A percentile compares a stretch with the other conserved stretches of the same genome.
Evolutionary conservation across 1,139 yeast species (phyloP).

Genomic region (Pneumocystis jirovecii): DNA sequence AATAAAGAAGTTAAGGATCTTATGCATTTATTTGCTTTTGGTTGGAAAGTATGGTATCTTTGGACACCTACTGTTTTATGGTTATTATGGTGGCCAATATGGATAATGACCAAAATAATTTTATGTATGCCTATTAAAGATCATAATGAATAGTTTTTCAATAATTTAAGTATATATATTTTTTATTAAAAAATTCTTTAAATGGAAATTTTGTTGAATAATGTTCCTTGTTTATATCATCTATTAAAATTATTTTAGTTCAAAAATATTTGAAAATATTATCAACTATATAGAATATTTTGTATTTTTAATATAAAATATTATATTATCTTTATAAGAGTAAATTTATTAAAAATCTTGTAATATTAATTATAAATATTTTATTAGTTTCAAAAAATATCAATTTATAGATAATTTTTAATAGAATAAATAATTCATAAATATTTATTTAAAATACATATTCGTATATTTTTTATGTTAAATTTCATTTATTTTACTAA

Average conservation of each 20-base stretch:
- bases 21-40: constrained; percentile 38
- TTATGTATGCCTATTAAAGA: not conserved
- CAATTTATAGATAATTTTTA: not conserved
- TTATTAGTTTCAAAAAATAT: no score
- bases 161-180: not conserved
- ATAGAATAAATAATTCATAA: no score
- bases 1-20: constrained; percentile 30
- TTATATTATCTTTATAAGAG: not conserved
- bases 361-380: no score
- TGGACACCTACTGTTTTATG: constrained; percentile 78
- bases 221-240: not conserved
- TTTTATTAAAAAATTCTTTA: not conserved
- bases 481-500: no score
- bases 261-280: not conserved
- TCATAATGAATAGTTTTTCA: not conserved
- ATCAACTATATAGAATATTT: not conserved
- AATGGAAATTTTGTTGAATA: not conserved
- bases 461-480: no score
- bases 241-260: not conserved
- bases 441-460: no score
- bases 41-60: constrained; percentile 58
- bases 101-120: constrained; percentile 43
- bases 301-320: not conserved
- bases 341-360: no score
- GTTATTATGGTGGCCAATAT: constrained; percentile 70